These are phyloP conservation scores for Phytopythium mirpurense DNA, from an alignment of 352 stramenopile species.

Conservation along the genomic window DNA sequence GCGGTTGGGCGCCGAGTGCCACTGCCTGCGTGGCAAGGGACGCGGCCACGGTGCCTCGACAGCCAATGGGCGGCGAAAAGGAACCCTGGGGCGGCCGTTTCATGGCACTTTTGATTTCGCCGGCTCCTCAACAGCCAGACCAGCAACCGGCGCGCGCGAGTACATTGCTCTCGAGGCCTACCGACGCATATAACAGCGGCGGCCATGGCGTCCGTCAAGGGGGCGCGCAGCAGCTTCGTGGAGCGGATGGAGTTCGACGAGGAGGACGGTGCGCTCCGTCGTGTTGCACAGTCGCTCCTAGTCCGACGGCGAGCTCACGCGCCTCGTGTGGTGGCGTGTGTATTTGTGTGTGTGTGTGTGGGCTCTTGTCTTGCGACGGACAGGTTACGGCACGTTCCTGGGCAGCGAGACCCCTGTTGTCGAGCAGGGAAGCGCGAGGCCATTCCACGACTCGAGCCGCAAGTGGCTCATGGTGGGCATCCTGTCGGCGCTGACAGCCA, in stretches of 20 bases:
- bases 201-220: not conserved
- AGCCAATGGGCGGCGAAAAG: constrained; percentile 1
- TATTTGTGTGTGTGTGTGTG: too few species aligned
- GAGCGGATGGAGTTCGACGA: constrained; percentile 9
- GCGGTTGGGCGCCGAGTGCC: not conserved
- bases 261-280: not conserved
- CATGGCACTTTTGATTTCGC: not conserved
- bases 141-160: too few species aligned
- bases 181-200: too few species aligned
- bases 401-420: not conserved
- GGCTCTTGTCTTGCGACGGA: too few species aligned
- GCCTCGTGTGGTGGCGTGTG: not conserved
- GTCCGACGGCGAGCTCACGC: not conserved
- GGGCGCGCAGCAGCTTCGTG: constrained; percentile 7
- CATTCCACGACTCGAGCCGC: constrained; percentile 1
- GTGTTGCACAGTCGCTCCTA: not conserved
- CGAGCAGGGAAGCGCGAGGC: not conserved
- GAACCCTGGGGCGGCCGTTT: not conserved
- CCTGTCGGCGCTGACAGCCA: constrained; percentile 49
- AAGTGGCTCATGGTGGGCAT: constrained; percentile 76
- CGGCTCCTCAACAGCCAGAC: not conserved
- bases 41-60: too few species aligned
- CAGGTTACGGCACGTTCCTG: constrained; percentile 5
- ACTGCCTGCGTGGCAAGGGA: not conserved
- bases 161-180: too few species aligned